Evolutionary conservation across 2,329 filamentous ascomycete species (phyloP).

Genomic region (Trichoderma sp.): DNA sequence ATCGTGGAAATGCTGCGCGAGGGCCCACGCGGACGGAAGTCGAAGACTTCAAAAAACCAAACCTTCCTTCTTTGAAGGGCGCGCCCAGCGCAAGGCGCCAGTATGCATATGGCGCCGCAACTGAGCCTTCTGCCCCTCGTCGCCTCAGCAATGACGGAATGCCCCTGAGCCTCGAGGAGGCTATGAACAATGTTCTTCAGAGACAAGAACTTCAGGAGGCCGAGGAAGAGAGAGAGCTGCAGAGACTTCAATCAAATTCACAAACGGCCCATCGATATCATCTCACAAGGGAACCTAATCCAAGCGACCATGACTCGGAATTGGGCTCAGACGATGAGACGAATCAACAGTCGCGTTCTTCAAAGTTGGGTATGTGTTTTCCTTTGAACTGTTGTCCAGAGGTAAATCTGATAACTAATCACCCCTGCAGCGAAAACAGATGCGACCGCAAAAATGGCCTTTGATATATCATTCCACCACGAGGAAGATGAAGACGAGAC

Average conservation of each 20-base stretch:
- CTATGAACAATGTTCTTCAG: constrained; percentile 14
- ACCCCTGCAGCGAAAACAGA: background rate
- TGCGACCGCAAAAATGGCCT: background rate
- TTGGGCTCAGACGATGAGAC: background rate
- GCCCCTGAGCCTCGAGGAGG: constrained; percentile 10
- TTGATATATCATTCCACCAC: background rate
- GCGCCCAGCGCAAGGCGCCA: constrained; percentile 42
- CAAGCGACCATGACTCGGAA: background rate
- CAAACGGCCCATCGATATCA: background rate
- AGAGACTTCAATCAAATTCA: background rate
- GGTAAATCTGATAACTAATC: background rate
- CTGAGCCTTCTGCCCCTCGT: constrained; percentile 36
- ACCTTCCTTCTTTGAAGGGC: constrained; percentile 33
- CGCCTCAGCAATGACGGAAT: constrained; percentile 20
- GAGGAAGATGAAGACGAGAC: constrained; percentile 30
- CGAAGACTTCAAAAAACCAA: constrained; percentile 31
- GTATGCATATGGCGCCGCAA: constrained; percentile 43
- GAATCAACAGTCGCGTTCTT: background rate
- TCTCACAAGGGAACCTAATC: background rate
- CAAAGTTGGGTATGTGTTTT: background rate
- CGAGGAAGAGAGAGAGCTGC: background rate
- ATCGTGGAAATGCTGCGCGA: constrained; percentile 23
- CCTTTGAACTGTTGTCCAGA: background rate
- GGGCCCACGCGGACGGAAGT: constrained; percentile 9
- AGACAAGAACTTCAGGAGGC: constrained; percentile 20